A percentile compares a stretch with the other conserved stretches of the same genome.
These are phyloP conservation scores for Colletotrichum spaethianum DNA, from an alignment of 2,329 filamentous ascomycete genomes.

Conservation along the genomic window DNA sequence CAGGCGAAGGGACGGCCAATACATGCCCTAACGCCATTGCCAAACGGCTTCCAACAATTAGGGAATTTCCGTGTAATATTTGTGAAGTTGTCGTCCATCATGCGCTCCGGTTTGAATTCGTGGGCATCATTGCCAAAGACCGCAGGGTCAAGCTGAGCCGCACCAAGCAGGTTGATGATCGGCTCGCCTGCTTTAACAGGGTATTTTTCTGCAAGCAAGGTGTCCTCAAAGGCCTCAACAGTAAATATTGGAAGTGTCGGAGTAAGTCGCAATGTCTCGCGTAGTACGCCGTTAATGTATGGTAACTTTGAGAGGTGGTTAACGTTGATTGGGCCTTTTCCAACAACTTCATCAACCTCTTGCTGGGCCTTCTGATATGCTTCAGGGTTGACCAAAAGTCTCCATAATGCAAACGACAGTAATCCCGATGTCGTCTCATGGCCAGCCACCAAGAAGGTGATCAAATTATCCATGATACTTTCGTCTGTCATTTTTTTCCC, in stretches of 20 bases:
- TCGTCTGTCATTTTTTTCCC: conserved; percentile 72
- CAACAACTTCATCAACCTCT: conserved; percentile 78
- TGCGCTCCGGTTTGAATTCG: conserved; percentile 72
- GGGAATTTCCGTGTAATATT: conserved; percentile 51
- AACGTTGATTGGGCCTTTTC: conserved; percentile 67
- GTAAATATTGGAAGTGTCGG: conserved; percentile 47
- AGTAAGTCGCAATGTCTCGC: conserved; percentile 62
- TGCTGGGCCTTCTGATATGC: conserved; percentile 73
- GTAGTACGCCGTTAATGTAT: conserved; percentile 74
- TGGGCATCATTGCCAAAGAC: conserved; percentile 71
- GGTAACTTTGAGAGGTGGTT: conserved; percentile 74
- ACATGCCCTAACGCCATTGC: conserved; percentile 66
- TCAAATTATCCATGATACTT: conserved; percentile 76
- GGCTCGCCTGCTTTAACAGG: conserved; percentile 59
- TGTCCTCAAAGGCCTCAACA: conserved; percentile 55
- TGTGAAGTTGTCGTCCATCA: conserved; percentile 68
- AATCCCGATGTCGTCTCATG: conserved; percentile 80
- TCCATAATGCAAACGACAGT: conserved; percentile 75
- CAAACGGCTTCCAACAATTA: conserved; percentile 67
- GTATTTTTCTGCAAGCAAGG: conserved; percentile 68
- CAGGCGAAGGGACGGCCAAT: conserved; percentile 69
- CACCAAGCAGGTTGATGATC: conserved; percentile 61
- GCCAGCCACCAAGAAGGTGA: conserved; percentile 77
- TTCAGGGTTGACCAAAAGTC: conserved; percentile 75
- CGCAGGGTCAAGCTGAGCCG: conserved; percentile 67